These are phyloP conservation scores for Microsporum ferrugineum DNA, from an alignment of 2,329 filamentous ascomycete species.

Conservation along the genomic window DNA sequence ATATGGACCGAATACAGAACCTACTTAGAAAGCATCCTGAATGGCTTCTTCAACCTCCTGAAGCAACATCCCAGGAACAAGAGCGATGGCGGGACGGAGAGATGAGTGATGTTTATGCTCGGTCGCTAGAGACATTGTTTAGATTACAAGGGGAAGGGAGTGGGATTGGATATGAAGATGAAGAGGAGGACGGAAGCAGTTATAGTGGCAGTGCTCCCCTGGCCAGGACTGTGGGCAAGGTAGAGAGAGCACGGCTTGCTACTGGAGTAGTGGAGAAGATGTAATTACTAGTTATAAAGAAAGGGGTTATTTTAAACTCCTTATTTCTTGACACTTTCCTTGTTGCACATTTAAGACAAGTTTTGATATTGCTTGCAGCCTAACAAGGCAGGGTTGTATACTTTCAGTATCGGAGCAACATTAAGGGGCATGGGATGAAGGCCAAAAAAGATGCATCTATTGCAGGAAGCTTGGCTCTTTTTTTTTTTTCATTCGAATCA, in stretches of 20 bases:
- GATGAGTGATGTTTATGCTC: slow-evolving; percentile 32
- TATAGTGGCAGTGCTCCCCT: slow-evolving; percentile 25
- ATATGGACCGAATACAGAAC: neutral
- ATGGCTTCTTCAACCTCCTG: slow-evolving; percentile 25
- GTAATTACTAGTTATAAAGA: slow-evolving; percentile 17
- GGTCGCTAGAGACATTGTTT: slow-evolving; percentile 29
- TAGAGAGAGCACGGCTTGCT: slow-evolving; percentile 35
- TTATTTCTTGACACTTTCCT: neutral
- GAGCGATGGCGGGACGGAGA: slow-evolving; percentile 33
- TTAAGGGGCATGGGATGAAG: neutral
- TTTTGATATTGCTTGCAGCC: neutral
- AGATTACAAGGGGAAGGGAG: slow-evolving; percentile 29
- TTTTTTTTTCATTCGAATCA: neutral
- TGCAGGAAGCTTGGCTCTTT: neutral
- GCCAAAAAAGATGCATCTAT: neutral
- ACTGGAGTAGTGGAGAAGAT: slow-evolving; percentile 39
- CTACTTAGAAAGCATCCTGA: slow-evolving; percentile 11
- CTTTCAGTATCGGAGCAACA: neutral
- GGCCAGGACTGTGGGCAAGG: slow-evolving; percentile 37
- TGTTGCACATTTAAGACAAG: neutral
- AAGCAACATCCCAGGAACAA: slow-evolving; percentile 25
- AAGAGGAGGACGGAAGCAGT: slow-evolving; percentile 14
- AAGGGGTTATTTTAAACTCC: neutral
- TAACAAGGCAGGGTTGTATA: neutral
- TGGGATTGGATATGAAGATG: slow-evolving; percentile 14